A percentile compares a stretch with the other conserved stretches of the same genome.
Conservation (phyloP, 495 filamentous ascomycete species). For the Xylaria telfairii region DNA sequence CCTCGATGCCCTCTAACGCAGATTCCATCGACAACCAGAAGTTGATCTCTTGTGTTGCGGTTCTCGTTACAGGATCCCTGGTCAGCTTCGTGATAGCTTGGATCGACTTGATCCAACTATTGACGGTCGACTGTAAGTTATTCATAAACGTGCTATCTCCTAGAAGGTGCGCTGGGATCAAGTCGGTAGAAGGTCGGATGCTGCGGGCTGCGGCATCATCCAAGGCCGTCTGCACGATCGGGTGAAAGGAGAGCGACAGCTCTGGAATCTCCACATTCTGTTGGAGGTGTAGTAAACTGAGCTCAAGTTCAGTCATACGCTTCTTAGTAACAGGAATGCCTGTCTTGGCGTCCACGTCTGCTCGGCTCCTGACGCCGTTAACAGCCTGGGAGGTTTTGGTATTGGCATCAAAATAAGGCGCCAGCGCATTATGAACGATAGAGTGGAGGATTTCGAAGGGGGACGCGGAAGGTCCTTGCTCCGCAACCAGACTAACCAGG, state of each 20-base stretch:
- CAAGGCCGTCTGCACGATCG: constrained; percentile 82
- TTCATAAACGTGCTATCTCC: constrained; percentile 91
- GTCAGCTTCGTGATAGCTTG: constrained; percentile 96
- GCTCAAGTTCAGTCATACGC: constrained; percentile 89
- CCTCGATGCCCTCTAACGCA: constrained; percentile 86
- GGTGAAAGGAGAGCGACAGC: constrained; percentile 81
- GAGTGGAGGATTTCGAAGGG: constrained; percentile 91
- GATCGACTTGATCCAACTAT: constrained; percentile 97
- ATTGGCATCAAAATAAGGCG: constrained; percentile 94
- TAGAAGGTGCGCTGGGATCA: constrained; percentile 73
- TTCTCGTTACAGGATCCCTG: constrained; percentile 83
- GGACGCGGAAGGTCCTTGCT: constrained; percentile 74
- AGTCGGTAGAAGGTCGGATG: constrained; percentile 71
- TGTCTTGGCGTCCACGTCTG: constrained; percentile 86
- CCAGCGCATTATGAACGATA: constrained; percentile 83
- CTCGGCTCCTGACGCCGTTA: constrained; percentile 68
- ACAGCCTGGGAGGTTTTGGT: constrained; percentile 79
- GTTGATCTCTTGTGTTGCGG: constrained; percentile 95
- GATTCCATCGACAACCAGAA: constrained; percentile 98
- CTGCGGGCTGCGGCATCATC: constrained; percentile 71
- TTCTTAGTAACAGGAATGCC: constrained; percentile 97
- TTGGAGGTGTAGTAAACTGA: constrained; percentile 87
- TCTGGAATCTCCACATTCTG: constrained; percentile 98
- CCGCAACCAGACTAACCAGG: constrained; percentile 64
- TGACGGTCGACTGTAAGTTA: constrained; percentile 88